Base-by-base conservation (phyloP, 805 yeast species). In the Wickerhamiella galacta region DNA sequence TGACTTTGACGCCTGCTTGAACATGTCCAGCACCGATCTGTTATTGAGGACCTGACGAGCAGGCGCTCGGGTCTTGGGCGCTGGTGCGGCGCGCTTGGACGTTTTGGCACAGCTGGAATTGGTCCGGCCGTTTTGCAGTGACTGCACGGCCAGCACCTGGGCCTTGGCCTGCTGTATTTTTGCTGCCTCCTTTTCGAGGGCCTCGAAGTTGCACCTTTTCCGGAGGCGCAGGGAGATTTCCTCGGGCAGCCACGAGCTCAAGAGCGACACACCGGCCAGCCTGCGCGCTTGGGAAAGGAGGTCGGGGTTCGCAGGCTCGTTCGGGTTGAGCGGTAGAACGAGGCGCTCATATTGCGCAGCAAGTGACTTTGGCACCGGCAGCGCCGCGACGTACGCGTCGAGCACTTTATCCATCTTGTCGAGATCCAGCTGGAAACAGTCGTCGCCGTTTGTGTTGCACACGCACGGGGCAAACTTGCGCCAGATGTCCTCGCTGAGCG, bases 21-120 rank as follows among this genome's bases (percentile, higher is more conserved):
- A 57, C 49, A 58, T 55, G 20, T 52, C 49, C 19, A 44, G 43
- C 17, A 57, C 32, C 10, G 53, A 47, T 31, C 42, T 39, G 42
- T 46, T 49, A 22, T 46, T 50, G 5, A 34, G 19, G 16, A 38
- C 40, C 26, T 44, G 42, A 11, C 33, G 38, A 39, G 29, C 15
- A 33, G 42, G 5, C 40, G 41, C 24, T 35, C 37, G 18, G 37
- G 38, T 11, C 19, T 34, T 30, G 31, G 39, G 31, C 3, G 43
- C 32, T 2, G 39, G 29, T 9, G 28, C 33, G 11, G 16, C 16
- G 18, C 28, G 28, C 18, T 25, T 25, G 8, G 22, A 6, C 3
- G 21, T 15, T 3, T 20, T 19, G 4, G 32, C 22, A 4, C 32
- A 34, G 12, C 19, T 32, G 20, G 17, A 33, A 30, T 26, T 43